Conservation (phyloP, 371 early-diverging fungal species). For the Saksenaea oblongispora region DNA sequence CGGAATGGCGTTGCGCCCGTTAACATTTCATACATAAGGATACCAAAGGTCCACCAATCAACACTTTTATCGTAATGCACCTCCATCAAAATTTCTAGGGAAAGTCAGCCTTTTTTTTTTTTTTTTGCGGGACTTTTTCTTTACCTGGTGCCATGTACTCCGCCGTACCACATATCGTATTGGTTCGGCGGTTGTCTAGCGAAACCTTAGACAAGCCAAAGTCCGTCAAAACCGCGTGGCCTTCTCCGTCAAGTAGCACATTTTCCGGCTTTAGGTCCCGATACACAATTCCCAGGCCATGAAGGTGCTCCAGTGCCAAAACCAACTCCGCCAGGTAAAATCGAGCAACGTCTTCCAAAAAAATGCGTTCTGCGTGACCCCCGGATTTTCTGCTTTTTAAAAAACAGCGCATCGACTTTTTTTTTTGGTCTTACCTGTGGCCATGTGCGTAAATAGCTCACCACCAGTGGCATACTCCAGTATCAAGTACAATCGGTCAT, state of each 20-base stretch:
- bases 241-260: slow-evolving; percentile 74
- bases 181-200: slow-evolving; percentile 56
- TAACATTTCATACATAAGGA: slow-evolving; percentile 89
- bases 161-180: slow-evolving; percentile 91
- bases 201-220: slow-evolving; percentile 90
- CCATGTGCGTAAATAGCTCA: slow-evolving; percentile 97
- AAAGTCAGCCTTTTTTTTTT: not conserved
- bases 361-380: slow-evolving; percentile 74
- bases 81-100: slow-evolving; percentile 73
- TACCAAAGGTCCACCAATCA: slow-evolving; percentile 95
- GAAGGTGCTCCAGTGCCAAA: slow-evolving; percentile 86
- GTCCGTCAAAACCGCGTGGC: slow-evolving; percentile 91
- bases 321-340: slow-evolving; percentile 90
- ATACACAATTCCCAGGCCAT: slow-evolving; percentile 86
- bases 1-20: slow-evolving; percentile 55
- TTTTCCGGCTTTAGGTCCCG: slow-evolving; percentile 92
- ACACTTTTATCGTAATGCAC: slow-evolving; percentile 82
- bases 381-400: not conserved
- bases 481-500: slow-evolving; percentile 85
- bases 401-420: not conserved
- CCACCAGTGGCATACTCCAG: slow-evolving; percentile 98
- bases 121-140: not conserved
- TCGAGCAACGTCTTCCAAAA: slow-evolving; percentile 73
- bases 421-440: slow-evolving; percentile 42
- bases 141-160: slow-evolving; percentile 84